Percentiles rank a stretch among this genome's conserved stretches.
These are phyloP conservation scores for Helichrysum umbraculigerum DNA, from an alignment of 129 eudicot genomes.

Conservation along the genomic window DNA sequence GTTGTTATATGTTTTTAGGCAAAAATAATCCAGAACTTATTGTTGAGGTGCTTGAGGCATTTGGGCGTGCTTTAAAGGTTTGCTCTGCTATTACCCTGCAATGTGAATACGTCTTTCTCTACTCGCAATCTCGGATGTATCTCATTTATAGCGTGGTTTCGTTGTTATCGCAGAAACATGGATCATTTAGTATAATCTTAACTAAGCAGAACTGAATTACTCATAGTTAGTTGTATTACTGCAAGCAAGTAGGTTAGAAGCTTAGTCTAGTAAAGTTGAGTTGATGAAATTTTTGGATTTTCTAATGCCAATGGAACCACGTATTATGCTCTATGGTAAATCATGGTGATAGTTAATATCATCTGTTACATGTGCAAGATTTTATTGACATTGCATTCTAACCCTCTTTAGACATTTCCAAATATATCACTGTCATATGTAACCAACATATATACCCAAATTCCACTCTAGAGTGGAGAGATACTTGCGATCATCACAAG, in stretches of 20 bases:
- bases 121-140: background rate
- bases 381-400: background rate
- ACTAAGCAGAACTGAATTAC: background rate
- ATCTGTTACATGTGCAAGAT: background rate
- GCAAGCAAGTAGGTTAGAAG: constrained; percentile 5
- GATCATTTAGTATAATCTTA: background rate
- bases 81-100: background rate
- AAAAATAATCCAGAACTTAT: constrained; percentile 50
- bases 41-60: constrained; percentile 78
- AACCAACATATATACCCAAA: background rate
- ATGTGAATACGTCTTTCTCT: background rate
- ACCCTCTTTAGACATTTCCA: background rate
- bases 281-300: background rate
- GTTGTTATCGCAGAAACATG: background rate
- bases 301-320: background rate
- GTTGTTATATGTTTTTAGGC: constrained; percentile 40
- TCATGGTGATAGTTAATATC: background rate
- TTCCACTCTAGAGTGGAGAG: background rate
- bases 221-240: background rate
- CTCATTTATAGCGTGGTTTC: background rate
- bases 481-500: background rate
- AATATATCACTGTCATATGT: background rate
- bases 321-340: background rate
- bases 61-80: constrained; percentile 78
- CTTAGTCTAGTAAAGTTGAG: background rate